Base-by-base conservation (phyloP, 1,284 basidiomycete species). In the Pisolithus thermaeus region DNA sequence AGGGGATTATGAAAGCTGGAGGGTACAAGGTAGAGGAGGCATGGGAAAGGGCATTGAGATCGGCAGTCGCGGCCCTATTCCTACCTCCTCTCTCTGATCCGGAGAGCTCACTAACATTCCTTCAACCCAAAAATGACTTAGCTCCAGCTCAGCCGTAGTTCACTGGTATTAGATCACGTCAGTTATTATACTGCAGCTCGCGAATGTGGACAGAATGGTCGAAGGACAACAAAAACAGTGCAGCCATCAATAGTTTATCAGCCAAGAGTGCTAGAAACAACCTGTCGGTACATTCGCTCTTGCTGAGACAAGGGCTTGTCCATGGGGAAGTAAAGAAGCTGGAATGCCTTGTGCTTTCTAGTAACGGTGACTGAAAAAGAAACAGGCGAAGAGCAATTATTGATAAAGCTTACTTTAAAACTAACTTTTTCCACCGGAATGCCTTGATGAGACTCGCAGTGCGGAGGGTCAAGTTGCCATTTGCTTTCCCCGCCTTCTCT, bases 41-140 rank as follows among this genome's bases (percentile, higher is more conserved):
- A 47, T 96, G 93, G 93, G 86, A 89, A 60, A 78, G 92, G 59
- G 91, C 91, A 22, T 66, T 96, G 44, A 73, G 87, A 47, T 80
- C 70, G 58, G 88, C 90, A 1, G 85, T 94, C 20, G 85, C 87
- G 51, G 87, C 81, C 1, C 67, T 96, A 50, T 84, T 87, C 58
- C 63, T 89, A 25, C 51, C 61, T 37, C 78, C 79, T 2, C 63
- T 73, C 16, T 59, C 59, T 42, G 73, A 69, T 27, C 23, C 65
- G 36, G 58, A 64, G 7, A 40, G 6, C 18, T 32, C 56, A 23
- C 49, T 50, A 41, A 22, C 52, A 23, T 46, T 35, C 8, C 49
- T 39, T 44, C 36, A 14, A 30, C 41, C 52, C 54, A 16, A 53
- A 38, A 52, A 47, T 8, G 22, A 45, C 16, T 30, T 42, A 14